phyloP scores from a whole-genome alignment of 208 protist genomes.

The Crithidia thermophila region DNA sequence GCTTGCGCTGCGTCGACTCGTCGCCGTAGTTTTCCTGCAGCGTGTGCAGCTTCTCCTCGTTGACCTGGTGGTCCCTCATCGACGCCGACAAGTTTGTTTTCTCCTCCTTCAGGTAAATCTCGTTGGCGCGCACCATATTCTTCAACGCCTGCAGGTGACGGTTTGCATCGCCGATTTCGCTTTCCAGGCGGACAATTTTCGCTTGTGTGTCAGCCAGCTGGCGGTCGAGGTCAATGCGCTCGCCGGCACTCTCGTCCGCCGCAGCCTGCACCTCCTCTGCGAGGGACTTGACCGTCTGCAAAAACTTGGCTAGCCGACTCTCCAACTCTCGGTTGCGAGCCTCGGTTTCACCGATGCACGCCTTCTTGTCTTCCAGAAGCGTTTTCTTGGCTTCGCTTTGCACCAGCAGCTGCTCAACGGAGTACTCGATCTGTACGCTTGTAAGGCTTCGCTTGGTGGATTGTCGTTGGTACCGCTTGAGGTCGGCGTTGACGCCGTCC shows the following conservation, averaged over 20 bases:
- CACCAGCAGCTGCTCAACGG: constrained; percentile 58
- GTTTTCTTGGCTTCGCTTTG: constrained; percentile 48
- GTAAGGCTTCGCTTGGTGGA: constrained; percentile 47
- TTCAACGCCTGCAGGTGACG: constrained; percentile 59
- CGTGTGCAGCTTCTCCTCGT: constrained; percentile 43
- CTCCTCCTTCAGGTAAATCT: constrained; percentile 52
- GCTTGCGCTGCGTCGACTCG: constrained; percentile 41
- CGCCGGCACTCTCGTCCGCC: constrained; percentile 43
- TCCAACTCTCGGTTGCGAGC: constrained; percentile 58
- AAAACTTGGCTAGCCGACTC: constrained; percentile 53
- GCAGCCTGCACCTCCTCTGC: constrained; percentile 47
- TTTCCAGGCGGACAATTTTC: constrained; percentile 41
- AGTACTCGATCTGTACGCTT: constrained; percentile 68
- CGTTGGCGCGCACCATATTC: constrained; percentile 41
- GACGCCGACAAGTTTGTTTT: constrained; percentile 54
- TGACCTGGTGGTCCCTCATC: constrained; percentile 39
- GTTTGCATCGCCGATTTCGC: constrained; percentile 52
- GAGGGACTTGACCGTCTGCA: constrained; percentile 42
- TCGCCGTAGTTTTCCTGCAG: constrained; percentile 42
- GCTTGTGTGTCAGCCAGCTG: constrained; percentile 53
- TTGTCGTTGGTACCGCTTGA: constrained; percentile 44
- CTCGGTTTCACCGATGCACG: constrained; percentile 42
- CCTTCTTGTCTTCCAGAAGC: constrained; percentile 44
- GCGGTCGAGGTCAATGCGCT: constrained; percentile 66
- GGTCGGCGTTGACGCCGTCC: constrained; percentile 45